Percentiles rank a stretch among this genome's conserved stretches.
Conservation (phyloP, 129 eudicot genomes). For the Rutidosis leptorrhynchoides region DNA sequence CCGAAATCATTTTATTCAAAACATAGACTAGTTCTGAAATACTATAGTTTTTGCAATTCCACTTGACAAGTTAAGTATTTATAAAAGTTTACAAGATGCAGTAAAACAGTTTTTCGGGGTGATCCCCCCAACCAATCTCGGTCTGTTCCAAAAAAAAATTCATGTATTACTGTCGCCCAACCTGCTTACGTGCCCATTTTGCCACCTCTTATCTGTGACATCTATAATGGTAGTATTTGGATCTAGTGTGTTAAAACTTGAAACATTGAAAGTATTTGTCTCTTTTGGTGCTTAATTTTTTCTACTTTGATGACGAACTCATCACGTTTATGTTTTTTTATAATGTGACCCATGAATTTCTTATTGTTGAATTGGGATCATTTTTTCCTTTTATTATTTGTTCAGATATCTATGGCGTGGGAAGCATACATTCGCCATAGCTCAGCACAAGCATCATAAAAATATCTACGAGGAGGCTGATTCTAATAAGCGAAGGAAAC, state of each 20-base stretch:
- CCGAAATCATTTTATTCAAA: background rate
- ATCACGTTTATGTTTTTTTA: no score
- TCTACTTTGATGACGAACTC: no score
- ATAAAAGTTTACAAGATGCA: no score
- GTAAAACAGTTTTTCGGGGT: background rate
- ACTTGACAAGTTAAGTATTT: no score
- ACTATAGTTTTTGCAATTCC: no score
- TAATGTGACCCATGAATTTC: no score
- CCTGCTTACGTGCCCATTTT: background rate
- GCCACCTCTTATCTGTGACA: background rate
- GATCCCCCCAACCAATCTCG: background rate
- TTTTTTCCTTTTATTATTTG: background rate
- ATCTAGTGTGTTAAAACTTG: background rate
- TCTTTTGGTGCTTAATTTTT: no score
- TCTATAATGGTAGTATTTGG: background rate
- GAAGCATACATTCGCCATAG: slow-evolving; percentile 92
- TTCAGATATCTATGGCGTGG: slow-evolving; percentile 96
- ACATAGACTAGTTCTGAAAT: background rate
- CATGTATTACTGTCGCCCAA: background rate
- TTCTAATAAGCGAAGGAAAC: slow-evolving; percentile 94
- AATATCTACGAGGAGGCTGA: slow-evolving; percentile 93
- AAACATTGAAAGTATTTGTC: background rate
- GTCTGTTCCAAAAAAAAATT: background rate
- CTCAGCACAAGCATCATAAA: slow-evolving; percentile 93
- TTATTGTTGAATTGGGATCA: slow-evolving; percentile 8